phyloP scores from a whole-genome alignment of 768 basidiomycete species.

The Nidularia sp. region DNA sequence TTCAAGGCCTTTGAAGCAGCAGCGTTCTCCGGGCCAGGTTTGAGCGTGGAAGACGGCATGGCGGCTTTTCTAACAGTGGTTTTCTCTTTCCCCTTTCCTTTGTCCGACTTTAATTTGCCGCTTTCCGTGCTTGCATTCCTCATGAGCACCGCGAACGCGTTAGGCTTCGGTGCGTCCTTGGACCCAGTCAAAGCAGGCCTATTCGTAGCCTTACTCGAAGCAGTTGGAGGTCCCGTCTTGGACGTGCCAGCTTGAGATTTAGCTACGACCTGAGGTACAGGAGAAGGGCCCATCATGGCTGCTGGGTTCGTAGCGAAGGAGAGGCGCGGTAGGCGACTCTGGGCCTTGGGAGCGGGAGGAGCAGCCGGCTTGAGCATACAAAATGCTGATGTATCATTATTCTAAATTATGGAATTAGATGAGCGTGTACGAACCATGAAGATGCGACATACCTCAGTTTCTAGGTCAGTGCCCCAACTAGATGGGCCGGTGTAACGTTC shows the following conservation, averaged over 20 bases:
- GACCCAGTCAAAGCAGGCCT: not conserved
- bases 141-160: constrained; percentile 33
- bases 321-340: constrained; percentile 30
- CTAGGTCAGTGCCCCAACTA: constrained; percentile 16
- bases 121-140: constrained; percentile 12
- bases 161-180: constrained; percentile 7
- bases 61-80: not conserved
- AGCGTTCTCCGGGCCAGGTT: not conserved
- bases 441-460: constrained; percentile 14
- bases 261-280: not conserved
- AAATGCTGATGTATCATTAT: not conserved
- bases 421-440: not conserved
- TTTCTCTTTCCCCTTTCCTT: constrained; percentile 18
- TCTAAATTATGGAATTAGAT: constrained; percentile 1
- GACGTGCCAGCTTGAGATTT: not conserved
- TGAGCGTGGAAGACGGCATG: not conserved
- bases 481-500: constrained; percentile 13
- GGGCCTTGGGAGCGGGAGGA: constrained; percentile 9
- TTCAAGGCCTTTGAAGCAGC: too few relatives aligned
- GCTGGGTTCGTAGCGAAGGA: constrained; percentile 10
- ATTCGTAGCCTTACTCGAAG: not conserved
- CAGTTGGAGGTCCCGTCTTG: not conserved
- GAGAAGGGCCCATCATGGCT: constrained; percentile 12
- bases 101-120: constrained; percentile 6
- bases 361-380: constrained; percentile 7